Evolutionary conservation across 331 rosid genomes (phyloP).

Genomic region (Phaseolus coccineus): DNA sequence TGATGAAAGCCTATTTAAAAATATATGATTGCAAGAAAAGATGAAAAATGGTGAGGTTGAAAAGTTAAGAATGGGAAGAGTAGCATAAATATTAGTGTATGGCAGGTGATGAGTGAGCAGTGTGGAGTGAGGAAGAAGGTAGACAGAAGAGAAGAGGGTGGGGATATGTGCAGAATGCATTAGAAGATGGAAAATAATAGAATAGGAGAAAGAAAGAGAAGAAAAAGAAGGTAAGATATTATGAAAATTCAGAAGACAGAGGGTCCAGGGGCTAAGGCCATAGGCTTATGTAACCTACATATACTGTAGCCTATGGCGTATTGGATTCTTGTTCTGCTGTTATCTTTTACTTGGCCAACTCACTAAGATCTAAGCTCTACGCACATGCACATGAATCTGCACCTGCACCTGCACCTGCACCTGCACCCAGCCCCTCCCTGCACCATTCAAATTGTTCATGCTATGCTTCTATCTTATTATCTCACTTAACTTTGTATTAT

Average conservation of each 20-base stretch:
- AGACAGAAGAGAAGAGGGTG: neutral
- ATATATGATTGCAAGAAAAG: too few species aligned
- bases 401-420: neutral
- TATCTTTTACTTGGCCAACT: conserved; percentile 48
- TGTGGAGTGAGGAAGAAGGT: neutral
- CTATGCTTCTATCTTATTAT: too few species aligned
- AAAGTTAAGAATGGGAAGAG: too few species aligned
- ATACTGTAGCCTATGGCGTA: conserved; percentile 38
- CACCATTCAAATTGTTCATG: conserved; percentile 33
- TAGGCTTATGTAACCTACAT: conserved; percentile 51
- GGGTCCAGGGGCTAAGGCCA: neutral
- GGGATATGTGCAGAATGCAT: conserved; percentile 8
- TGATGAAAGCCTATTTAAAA: too few species aligned
- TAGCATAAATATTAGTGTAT: neutral
- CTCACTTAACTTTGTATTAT: too few species aligned
- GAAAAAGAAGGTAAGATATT: neutral
- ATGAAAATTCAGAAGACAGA: conserved; percentile 6
- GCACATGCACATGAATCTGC: neutral
- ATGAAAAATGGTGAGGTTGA: too few species aligned
- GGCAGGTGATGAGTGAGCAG: neutral
- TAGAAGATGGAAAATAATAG: neutral
- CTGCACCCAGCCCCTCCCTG: neutral
- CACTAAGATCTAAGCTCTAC: conserved; percentile 40
- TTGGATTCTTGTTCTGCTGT: conserved; percentile 45
- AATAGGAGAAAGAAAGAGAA: neutral